Evolutionary conservation across 306 rosid genomes (phyloP).

Genomic region (Styphnolobium japonicum): DNA sequence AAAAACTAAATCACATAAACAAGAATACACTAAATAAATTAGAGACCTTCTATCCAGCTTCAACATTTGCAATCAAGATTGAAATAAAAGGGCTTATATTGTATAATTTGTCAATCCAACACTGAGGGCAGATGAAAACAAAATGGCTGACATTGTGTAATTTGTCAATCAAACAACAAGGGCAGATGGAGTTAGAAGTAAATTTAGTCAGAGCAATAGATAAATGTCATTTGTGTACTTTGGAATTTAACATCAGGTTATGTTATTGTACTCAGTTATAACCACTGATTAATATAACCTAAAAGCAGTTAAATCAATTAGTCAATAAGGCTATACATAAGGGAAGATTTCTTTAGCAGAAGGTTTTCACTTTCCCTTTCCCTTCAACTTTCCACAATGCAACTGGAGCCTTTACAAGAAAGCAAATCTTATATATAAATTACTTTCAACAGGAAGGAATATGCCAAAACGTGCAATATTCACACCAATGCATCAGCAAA

Average conservation of each 20-base stretch:
- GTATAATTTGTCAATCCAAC: background rate
- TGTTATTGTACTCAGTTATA: background rate
- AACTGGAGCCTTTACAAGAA: background rate
- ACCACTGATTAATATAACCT: background rate
- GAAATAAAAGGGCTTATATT: background rate
- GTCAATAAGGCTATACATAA: background rate
- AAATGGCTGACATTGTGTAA: background rate
- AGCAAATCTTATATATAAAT: background rate
- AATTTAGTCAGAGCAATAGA: slow-evolving; percentile 4
- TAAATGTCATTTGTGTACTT: background rate
- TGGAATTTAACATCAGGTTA: slow-evolving; percentile 1
- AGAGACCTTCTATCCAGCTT: slow-evolving; percentile 1
- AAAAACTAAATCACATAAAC: background rate
- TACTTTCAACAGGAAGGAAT: slow-evolving; percentile 5
- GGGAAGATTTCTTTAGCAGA: background rate
- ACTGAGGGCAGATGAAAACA: slow-evolving; percentile 4
- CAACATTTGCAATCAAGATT: slow-evolving; percentile 11
- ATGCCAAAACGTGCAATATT: slow-evolving; percentile 3
- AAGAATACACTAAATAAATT: background rate
- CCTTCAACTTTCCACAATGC: slow-evolving; percentile 11
- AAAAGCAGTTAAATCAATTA: slow-evolving; percentile 8
- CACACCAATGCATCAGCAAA: background rate
- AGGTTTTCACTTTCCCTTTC: slow-evolving; percentile 15
- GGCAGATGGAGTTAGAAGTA: background rate
- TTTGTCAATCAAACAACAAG: slow-evolving; percentile 11